These are phyloP conservation scores for Saitozyma sp. DNA, from an alignment of 768 basidiomycete genomes.

Conservation along the genomic window DNA sequence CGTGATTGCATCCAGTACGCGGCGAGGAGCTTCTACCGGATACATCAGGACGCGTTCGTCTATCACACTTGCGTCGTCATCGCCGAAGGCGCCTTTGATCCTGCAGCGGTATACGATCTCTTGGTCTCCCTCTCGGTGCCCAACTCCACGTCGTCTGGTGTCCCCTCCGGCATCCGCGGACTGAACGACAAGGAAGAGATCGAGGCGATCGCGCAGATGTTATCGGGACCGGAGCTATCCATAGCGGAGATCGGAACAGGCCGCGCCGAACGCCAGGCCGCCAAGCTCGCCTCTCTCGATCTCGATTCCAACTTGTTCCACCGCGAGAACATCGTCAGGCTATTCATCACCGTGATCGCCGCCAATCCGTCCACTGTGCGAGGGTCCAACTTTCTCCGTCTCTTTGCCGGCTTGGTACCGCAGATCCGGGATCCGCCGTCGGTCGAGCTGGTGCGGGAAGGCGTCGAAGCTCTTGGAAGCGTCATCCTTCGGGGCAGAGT, in stretches of 20 bases:
- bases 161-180: slow-evolving; percentile 34
- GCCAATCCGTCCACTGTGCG: slow-evolving; percentile 32
- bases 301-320: slow-evolving; percentile 32
- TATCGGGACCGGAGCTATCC: slow-evolving; percentile 38
- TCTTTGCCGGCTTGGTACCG: slow-evolving; percentile 29
- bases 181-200: slow-evolving; percentile 40
- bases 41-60: slow-evolving; percentile 41
- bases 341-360: slow-evolving; percentile 45
- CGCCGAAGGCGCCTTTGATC: slow-evolving; percentile 20
- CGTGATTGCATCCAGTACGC: slow-evolving; percentile 41
- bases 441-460: slow-evolving; percentile 23
- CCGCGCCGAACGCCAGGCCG: slow-evolving; percentile 30
- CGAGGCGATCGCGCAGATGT: slow-evolving; percentile 40
- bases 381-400: slow-evolving; percentile 22
- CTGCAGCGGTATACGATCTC: slow-evolving; percentile 26
- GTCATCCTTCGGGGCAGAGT: slow-evolving; percentile 27
- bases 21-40: slow-evolving; percentile 36
- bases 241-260: slow-evolving; percentile 36
- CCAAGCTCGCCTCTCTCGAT: slow-evolving; percentile 22
- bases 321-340: slow-evolving; percentile 32
- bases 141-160: slow-evolving; percentile 18
- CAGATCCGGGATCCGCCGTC: slow-evolving; percentile 23
- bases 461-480: slow-evolving; percentile 34
- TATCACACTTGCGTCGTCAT: slow-evolving; percentile 36
- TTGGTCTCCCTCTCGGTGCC: slow-evolving; percentile 26